These are phyloP conservation scores for Macrolepiota albuminosa DNA, from an alignment of 768 basidiomycete species.

Conservation along the genomic window DNA sequence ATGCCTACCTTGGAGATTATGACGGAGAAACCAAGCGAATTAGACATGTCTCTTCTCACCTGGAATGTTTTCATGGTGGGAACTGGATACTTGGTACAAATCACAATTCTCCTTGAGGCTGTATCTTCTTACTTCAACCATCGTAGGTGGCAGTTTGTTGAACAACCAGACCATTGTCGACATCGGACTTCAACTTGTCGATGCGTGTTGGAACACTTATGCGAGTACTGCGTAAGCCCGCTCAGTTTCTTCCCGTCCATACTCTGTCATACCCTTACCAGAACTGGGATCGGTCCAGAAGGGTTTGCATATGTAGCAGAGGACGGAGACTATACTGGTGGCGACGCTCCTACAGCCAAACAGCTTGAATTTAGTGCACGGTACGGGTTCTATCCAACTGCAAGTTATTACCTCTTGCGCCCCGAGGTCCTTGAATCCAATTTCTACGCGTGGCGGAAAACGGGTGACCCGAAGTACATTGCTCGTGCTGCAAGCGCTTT, in stretches of 20 bases:
- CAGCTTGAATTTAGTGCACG: constrained; percentile 49
- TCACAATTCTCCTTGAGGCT: constrained; percentile 42
- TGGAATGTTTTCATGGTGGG: constrained; percentile 72
- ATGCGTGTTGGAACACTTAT: constrained; percentile 81
- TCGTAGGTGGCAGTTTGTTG: constrained; percentile 56
- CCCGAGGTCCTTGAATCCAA: constrained; percentile 80
- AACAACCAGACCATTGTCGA: constrained; percentile 69
- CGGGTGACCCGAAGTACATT: constrained; percentile 65
- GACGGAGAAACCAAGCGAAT: constrained; percentile 33
- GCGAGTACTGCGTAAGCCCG: constrained; percentile 56
- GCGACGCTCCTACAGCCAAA: constrained; percentile 24
- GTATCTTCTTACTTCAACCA: constrained; percentile 28
- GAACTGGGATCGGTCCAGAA: constrained; percentile 78
- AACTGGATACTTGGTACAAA: constrained; percentile 65
- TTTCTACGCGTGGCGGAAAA: constrained; percentile 74
- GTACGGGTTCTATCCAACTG: constrained; percentile 63
- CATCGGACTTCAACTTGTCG: constrained; percentile 56
- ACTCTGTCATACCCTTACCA: constrained; percentile 17
- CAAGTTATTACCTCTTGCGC: constrained; percentile 54
- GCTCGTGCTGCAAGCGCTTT: constrained; percentile 58
- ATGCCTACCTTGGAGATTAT: constrained; percentile 62
- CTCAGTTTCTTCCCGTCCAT: neutral
- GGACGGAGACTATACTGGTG: constrained; percentile 60
- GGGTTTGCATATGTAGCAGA: constrained; percentile 54
- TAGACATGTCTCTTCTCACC: constrained; percentile 63